Conservation (phyloP, 345 rosid species). For the Melaleuca alternifolia region DNA sequence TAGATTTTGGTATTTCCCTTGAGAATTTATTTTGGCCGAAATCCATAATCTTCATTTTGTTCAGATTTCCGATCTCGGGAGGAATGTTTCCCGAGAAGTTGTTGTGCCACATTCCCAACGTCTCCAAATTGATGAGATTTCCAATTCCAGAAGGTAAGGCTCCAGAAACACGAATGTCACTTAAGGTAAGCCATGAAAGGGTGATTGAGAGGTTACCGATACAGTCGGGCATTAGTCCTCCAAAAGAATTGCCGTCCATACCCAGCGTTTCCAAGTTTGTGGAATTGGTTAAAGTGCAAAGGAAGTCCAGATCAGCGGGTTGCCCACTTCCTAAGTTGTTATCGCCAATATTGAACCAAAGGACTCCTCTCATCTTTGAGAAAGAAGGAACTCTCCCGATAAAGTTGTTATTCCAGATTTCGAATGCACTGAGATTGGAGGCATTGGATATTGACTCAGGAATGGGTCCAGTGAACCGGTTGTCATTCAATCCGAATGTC, state of each 20-base stretch:
- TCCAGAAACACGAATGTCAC: no score
- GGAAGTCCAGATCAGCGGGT: neutral
- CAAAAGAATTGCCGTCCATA: neutral
- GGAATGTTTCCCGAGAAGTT: neutral
- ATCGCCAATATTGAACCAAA: fast-evolving
- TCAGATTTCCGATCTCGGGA: neutral
- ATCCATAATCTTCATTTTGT: fast-evolving
- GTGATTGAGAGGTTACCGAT: no score
- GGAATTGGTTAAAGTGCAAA: neutral
- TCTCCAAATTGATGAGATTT: no score
- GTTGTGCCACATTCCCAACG: no score
- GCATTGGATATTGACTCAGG: neutral
- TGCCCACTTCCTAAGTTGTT: neutral
- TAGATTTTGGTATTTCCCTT: neutral
- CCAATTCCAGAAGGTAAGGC: no score
- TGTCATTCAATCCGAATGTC: fast-evolving
- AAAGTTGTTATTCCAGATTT: neutral
- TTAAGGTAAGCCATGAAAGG: no score
- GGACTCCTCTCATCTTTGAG: neutral
- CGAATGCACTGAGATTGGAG: neutral
- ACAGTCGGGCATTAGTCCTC: no score
- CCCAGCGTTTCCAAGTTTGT: fast-evolving
- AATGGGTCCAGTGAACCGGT: neutral
- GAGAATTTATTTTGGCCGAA: neutral
- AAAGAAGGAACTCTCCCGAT: neutral